Evolutionary conservation across 2,329 filamentous ascomycete species (phyloP), one percentile per base, ranked within the genome.

Genomic region (Claviceps arundinis): DNA sequence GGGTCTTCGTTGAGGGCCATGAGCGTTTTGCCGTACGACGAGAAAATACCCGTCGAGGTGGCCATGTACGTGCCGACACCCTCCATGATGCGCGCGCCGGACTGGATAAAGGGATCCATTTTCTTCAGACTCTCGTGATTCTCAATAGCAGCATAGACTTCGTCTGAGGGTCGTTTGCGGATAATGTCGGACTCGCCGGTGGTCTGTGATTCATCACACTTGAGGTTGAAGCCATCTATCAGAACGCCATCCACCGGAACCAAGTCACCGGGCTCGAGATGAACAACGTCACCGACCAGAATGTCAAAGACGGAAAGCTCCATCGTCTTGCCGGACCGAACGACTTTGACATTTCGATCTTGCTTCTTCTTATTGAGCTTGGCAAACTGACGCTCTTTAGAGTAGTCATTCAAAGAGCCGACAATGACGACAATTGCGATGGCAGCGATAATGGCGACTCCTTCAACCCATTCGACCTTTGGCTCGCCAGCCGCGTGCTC

Each of bases 101-200:
- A 95, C 58, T 95, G 87, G 60, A 96, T 87, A 59, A 90, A 88
- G 0, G 85, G 85, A 57, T 90, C 86, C 67, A 89, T 76, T 66
- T 89, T 89, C 70, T 80, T 83, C 24, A 84, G 72, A 46, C 73
- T 73, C 43, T 84, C 77, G 58, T 80, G 73, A 56, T 78, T 80
- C 58, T 86, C 79, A 59, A 89, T 85, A 26, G 83, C 83, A 19
- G 74, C 73, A 61, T 75, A 85, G 19, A 87, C 86, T 24, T 87
- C 82, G 48, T 87, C 82, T 42, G 74, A 82, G 5, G 78, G 63
- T 37, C 70, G 74, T 66, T 89, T 89, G 64, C 79, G 82, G 60
- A 89, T 79, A 38, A 87, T 74, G 58, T 89, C 85, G 1, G 85
- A 89, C 68, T 89, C 85, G 59, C 85, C 85, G n/a, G 85, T 89